Percentiles rank a stretch among this genome's conserved stretches.
These are phyloP conservation scores for Pulveroboletus sp. DNA, from an alignment of 768 basidiomycete species.

Conservation along the genomic window DNA sequence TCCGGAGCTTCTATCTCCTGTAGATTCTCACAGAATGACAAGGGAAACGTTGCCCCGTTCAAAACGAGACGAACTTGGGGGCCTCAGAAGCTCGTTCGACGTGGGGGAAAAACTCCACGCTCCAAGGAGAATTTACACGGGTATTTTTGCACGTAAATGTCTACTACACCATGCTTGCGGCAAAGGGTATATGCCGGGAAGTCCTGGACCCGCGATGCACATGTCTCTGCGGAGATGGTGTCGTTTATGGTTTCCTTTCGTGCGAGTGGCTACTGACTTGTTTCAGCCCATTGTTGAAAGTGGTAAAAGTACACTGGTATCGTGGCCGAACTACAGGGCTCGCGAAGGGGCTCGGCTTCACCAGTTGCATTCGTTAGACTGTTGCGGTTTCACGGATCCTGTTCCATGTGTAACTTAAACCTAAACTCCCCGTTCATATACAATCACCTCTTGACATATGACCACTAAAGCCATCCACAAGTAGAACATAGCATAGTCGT, in stretches of 20 bases:
- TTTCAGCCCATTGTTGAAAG: slow-evolving; percentile 36
- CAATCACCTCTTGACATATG: slow-evolving; percentile 27
- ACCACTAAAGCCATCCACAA: slow-evolving; percentile 36
- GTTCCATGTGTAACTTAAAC: background rate
- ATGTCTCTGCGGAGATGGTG: slow-evolving; percentile 27
- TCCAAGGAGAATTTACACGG: slow-evolving; percentile 13
- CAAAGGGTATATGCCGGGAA: slow-evolving; percentile 40
- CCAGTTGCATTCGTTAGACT: slow-evolving; percentile 35
- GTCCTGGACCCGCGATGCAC: slow-evolving; percentile 34
- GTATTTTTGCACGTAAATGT: slow-evolving; percentile 35
- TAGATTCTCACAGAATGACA: slow-evolving; percentile 32
- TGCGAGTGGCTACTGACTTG: slow-evolving; percentile 23
- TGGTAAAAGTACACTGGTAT: slow-evolving; percentile 37
- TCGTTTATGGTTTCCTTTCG: background rate
- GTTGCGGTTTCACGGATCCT: background rate
- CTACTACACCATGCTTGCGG: slow-evolving; percentile 42
- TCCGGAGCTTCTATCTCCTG: slow-evolving; percentile 30
- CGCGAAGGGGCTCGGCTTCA: slow-evolving; percentile 29
- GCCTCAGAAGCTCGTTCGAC: slow-evolving; percentile 22
- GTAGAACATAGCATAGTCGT: slow-evolving; percentile 38
- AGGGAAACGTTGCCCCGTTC: slow-evolving; percentile 37
- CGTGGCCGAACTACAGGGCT: slow-evolving; percentile 39
- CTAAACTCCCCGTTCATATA: slow-evolving; percentile 31
- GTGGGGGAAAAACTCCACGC: background rate
- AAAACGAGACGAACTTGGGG: slow-evolving; percentile 40